Evolutionary conservation across 176 grass and related monocot species (phyloP).

Genomic region (Oryza brachyantha): DNA sequence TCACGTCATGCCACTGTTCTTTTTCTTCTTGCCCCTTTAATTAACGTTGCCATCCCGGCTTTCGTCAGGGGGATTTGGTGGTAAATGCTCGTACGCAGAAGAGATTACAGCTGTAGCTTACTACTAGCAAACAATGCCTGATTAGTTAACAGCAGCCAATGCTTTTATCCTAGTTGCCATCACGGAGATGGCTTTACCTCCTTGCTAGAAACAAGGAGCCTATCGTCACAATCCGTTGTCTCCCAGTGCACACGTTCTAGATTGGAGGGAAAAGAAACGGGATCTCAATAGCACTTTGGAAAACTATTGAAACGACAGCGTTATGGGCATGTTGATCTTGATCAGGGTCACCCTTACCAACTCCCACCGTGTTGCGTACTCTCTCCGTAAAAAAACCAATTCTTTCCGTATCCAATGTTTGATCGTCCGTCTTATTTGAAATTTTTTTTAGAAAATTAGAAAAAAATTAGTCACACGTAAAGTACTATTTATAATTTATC

Average conservation of each 20-base stretch:
- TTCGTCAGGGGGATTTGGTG: background rate
- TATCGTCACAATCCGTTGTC: background rate
- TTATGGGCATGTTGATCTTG: too few species aligned
- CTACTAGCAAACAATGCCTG: background rate
- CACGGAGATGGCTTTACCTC: background rate
- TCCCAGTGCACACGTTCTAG: background rate
- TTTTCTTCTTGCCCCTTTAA: too few species aligned
- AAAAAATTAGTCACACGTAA: too few species aligned
- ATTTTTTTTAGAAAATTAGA: too few species aligned
- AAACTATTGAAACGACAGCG: background rate
- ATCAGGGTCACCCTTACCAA: background rate
- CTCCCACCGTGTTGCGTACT: background rate
- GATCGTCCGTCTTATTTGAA: too few species aligned
- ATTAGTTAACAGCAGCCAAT: background rate
- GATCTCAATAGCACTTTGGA: background rate
- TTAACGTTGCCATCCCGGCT: slow-evolving; percentile 7
- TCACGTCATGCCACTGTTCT: background rate
- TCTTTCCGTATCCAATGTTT: too few species aligned
- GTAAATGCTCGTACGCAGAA: background rate
- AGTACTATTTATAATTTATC: too few species aligned
- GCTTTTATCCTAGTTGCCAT: slow-evolving; percentile 5
- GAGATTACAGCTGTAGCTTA: background rate
- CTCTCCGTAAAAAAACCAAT: too few species aligned
- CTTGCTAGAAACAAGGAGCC: background rate
- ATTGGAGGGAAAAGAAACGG: background rate